These are phyloP conservation scores for Geranium incanum DNA, from an alignment of 441 rosid species.

Conservation along the genomic window DNA sequence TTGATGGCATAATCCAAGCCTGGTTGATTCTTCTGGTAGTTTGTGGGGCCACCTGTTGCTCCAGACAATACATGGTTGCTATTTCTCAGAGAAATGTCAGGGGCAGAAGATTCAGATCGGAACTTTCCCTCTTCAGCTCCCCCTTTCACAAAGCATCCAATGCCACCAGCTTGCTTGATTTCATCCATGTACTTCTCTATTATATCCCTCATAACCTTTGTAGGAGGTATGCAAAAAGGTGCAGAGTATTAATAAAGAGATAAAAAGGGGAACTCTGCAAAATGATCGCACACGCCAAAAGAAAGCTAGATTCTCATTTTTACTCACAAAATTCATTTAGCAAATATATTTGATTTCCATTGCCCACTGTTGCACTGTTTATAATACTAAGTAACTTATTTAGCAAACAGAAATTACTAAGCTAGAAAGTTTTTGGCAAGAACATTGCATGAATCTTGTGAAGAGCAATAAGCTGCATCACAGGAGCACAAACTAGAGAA, in stretches of 20 bases:
- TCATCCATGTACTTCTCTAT: constrained; percentile 79
- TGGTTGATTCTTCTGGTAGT: constrained; percentile 27
- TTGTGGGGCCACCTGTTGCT: constrained; percentile 19
- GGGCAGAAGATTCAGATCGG: constrained; percentile 22
- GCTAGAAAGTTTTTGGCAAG: no score
- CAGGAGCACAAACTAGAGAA: no score
- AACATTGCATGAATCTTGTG: no score
- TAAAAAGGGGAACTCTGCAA: background rate
- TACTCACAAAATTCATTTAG: background rate
- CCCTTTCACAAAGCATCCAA: constrained; percentile 69
- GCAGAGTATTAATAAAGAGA: background rate
- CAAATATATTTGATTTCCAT: background rate
- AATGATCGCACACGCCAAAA: background rate
- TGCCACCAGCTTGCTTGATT: constrained; percentile 77
- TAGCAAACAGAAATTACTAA: no score
- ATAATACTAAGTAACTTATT: no score
- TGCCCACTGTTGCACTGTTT: background rate
- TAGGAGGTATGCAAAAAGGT: constrained; percentile 9
- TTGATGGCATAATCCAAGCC: constrained; percentile 26
- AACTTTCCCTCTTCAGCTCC: constrained; percentile 31
- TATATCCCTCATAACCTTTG: constrained; percentile 72
- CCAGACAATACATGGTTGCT: constrained; percentile 19
- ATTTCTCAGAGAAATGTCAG: constrained; percentile 19
- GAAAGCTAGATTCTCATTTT: background rate
- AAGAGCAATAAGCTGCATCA: no score